Evolutionary conservation across 352 stramenopile species (phyloP), one percentile per base, ranked within the genome.

Genomic region (Globisporangium megalacanthum): DNA sequence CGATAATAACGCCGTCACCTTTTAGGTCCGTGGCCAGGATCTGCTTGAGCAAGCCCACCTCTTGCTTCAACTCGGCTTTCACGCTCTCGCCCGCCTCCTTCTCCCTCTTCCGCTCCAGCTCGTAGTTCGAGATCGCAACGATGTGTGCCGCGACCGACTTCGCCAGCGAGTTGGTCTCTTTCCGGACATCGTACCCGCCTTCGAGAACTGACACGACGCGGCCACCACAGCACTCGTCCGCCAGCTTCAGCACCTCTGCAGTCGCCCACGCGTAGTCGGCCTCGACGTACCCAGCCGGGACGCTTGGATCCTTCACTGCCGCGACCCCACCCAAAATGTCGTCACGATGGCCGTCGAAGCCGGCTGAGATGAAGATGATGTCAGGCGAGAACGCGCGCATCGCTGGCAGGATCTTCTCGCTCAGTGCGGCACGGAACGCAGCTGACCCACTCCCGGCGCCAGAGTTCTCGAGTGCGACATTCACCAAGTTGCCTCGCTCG

Each of bases 361-460:
- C 85, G 5, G 85, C 83, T 47, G 85, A 95, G 62, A 95, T 91
- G 58, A 95, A 92, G 52, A 95, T 89, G 19, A 95, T 89, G 55
- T 95, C 82, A 0, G 85, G 85, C 11, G 61, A 49, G 60, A 95
- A 95, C 13, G 63, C 58, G 29, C 68, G 69, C 70, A 95, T 89
- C 15, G 85, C 83, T n/a, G 85, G 85, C 9, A 95, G 44, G 14
- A 95, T 75, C 42, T 83, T 80, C 15, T 74, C 62, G 39, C 68
- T 57, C 20, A 95, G 55, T 8, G 79, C 80, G 33, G 65, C 53
- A 4, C 80, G 80, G 66, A 93, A 95, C 9, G 75, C 83, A 19
- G 71, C 63, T 13, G 83, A 89, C 0, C 79, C 82, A 39, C 75
- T 88, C 9, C 79, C 82, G 25, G 70, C 68, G 20, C 84, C 84